A percentile compares a stretch with the other conserved stretches of the same genome.
phyloP scores from a whole-genome alignment of 345 rosid species.

The Eucalyptus grandis region DNA sequence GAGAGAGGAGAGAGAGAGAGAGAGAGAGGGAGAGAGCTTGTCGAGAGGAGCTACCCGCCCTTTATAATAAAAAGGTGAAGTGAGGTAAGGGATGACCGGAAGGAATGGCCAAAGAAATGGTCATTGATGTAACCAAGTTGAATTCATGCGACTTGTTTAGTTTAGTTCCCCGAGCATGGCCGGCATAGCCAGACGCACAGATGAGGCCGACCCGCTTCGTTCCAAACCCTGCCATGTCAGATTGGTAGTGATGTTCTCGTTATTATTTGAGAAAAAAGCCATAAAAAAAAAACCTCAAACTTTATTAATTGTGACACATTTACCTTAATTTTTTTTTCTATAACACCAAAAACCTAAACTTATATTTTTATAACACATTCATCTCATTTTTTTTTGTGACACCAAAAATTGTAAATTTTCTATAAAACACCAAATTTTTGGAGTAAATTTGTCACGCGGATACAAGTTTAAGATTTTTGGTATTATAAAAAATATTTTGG shows the following conservation, averaged over 20 bases:
- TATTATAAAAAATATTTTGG: too few relatives aligned
- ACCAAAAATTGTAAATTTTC: too few relatives aligned
- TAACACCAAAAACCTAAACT: too few relatives aligned
- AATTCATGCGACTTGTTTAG: background rate
- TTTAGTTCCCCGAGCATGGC: constrained; percentile 11
- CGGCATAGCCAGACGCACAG: constrained; percentile 35
- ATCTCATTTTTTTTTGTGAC: too few relatives aligned
- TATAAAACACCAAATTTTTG: too few relatives aligned
- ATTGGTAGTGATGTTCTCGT: constrained; percentile 22
- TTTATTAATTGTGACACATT: too few relatives aligned
- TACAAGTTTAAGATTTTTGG: too few relatives aligned
- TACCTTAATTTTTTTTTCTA: too few relatives aligned
- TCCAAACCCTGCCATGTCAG: constrained; percentile 24
- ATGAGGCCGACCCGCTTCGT: background rate
- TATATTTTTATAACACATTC: too few relatives aligned
- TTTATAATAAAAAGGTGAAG: background rate
- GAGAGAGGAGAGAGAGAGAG: background rate
- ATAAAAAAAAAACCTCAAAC: too few relatives aligned
- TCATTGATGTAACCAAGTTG: background rate
- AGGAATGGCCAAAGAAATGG: background rate
- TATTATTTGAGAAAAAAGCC: background rate
- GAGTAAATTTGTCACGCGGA: too few relatives aligned
- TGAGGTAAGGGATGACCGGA: background rate
- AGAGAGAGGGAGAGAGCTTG: background rate
- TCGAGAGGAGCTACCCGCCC: background rate